These are phyloP conservation scores for Malus hybrid DNA, from an alignment of 331 rosid species.

Conservation along the genomic window DNA sequence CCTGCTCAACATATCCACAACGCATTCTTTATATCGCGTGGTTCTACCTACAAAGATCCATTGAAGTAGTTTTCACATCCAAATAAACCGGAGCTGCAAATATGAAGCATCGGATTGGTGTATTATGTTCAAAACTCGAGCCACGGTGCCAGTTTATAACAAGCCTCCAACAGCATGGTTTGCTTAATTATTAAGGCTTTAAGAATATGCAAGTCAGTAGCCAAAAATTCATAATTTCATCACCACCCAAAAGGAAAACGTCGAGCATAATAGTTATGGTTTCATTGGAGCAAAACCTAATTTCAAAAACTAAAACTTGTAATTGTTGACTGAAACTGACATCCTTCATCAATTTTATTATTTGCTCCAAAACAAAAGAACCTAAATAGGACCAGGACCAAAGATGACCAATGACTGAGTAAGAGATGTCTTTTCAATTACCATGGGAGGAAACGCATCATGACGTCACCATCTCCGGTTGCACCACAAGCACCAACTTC, in stretches of 20 bases:
- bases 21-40: neutral
- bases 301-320: neutral
- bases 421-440: conserved; percentile 1
- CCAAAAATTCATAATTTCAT: neutral
- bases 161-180: neutral
- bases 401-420: neutral
- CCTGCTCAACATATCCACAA: neutral
- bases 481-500: conserved; percentile 98
- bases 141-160: neutral
- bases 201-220: neutral
- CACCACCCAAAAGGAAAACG: neutral
- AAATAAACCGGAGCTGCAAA: neutral
- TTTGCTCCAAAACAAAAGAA: neutral
- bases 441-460: conserved; percentile 99
- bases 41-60: neutral
- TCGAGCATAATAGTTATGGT: neutral
- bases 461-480: conserved; percentile 89
- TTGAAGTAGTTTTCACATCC: too few species aligned
- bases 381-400: neutral
- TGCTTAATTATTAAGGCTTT: neutral
- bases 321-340: neutral
- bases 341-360: neutral
- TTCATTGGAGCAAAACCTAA: neutral
- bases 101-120: neutral
- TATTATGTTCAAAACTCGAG: neutral